phyloP scores from a whole-genome alignment of 2,329 filamentous ascomycete genomes.

The Xylariaceae sp. region DNA sequence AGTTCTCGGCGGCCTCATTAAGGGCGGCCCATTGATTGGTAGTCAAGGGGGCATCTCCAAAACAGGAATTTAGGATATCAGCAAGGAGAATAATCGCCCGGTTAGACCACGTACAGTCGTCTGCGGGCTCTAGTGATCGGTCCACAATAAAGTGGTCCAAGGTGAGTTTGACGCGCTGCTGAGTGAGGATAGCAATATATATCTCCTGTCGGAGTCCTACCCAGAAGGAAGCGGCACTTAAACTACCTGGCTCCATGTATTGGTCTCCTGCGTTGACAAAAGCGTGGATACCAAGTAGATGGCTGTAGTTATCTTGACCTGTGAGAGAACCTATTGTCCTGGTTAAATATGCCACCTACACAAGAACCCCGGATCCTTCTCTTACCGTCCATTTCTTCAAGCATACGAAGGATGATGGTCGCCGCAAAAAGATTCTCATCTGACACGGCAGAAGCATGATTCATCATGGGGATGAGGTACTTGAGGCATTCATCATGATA shows the following conservation, averaged over 20 bases:
- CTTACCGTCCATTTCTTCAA: conserved; percentile 53
- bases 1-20: conserved; percentile 51
- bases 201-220: conserved; percentile 65
- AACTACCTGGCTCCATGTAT: conserved; percentile 47
- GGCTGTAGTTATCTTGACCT: conserved; percentile 54
- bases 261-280: conserved; percentile 52
- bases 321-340: conserved; percentile 46
- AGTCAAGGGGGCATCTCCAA: conserved; percentile 49
- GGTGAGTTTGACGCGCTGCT: conserved; percentile 54
- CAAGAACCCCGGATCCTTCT: conserved; percentile 10
- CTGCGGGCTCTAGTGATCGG: conserved; percentile 52
- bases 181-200: conserved; percentile 58
- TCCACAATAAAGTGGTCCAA: conserved; percentile 58
- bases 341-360: conserved; percentile 27
- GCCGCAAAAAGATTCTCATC: conserved; percentile 61
- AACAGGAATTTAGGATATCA: conserved; percentile 69
- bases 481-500: conserved; percentile 62
- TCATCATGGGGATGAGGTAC: conserved; percentile 54
- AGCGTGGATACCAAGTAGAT: conserved; percentile 53
- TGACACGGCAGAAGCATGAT: conserved; percentile 44
- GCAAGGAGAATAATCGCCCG: conserved; percentile 66
- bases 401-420: conserved; percentile 57
- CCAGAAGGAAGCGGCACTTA: conserved; percentile 62
- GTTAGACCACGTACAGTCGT: conserved; percentile 65
- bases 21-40: conserved; percentile 51